These are phyloP conservation scores for Diaporthe destruens DNA, from an alignment of 2,329 filamentous ascomycete species.

Conservation along the genomic window DNA sequence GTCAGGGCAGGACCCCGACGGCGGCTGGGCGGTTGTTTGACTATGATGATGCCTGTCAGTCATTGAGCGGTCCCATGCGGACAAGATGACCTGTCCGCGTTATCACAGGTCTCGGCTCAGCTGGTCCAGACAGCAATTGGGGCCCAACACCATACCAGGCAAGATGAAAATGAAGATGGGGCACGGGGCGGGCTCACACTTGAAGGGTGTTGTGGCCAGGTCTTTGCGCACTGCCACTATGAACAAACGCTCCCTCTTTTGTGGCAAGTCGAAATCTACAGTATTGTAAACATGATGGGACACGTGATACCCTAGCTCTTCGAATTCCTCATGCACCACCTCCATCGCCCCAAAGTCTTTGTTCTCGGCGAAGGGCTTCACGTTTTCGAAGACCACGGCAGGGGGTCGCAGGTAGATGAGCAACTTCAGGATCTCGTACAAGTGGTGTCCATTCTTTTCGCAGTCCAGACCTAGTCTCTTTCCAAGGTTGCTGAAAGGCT, in stretches of 20 bases:
- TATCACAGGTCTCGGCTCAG: not conserved
- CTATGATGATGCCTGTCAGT: not conserved
- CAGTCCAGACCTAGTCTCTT: not conserved
- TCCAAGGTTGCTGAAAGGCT: not conserved
- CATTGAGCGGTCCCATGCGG: too few species aligned
- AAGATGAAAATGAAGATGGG: not conserved
- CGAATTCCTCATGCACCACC: not conserved
- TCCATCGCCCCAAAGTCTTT: not conserved
- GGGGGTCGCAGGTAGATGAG: not conserved
- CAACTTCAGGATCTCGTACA: not conserved
- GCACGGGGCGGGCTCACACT: not conserved
- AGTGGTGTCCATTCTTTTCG: not conserved
- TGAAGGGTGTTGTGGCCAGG: not conserved
- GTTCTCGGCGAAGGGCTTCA: not conserved
- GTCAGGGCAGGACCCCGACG: not conserved
- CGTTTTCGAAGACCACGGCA: not conserved
- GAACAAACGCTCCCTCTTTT: not conserved
- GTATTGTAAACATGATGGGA: not conserved
- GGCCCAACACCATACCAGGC: not conserved
- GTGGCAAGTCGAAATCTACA: conserved; percentile 9
- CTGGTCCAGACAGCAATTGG: not conserved
- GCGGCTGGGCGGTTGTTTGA: not conserved
- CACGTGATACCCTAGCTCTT: conserved; percentile 7
- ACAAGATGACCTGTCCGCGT: not conserved
- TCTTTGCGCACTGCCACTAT: conserved; percentile 17